These are phyloP conservation scores for Aspergillus persii DNA, from an alignment of 2,329 filamentous ascomycete genomes.

Conservation along the genomic window DNA sequence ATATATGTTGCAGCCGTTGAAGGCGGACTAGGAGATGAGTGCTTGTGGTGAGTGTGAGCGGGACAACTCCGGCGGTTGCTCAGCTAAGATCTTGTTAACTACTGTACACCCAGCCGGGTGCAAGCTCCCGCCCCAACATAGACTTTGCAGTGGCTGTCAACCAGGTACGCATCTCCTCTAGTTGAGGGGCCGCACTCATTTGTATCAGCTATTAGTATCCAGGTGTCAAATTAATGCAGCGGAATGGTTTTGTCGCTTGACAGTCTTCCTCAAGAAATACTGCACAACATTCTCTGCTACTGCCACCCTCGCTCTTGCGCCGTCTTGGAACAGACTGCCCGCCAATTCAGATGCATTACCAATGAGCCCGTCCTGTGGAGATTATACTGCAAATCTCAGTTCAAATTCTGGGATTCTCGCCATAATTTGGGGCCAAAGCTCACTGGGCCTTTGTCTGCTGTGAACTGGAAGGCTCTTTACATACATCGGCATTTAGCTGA, in stretches of 20 bases:
- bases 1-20: conserved; percentile 21
- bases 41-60: neutral
- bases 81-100: too few species aligned
- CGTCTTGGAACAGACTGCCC: conserved; percentile 59
- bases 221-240: conserved; percentile 12
- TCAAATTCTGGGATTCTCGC: conserved; percentile 70
- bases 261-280: conserved; percentile 75
- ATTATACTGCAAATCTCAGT: conserved; percentile 66
- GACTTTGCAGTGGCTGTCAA: neutral
- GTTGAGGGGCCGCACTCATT: neutral
- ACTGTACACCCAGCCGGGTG: neutral
- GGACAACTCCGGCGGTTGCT: neutral
- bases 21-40: neutral
- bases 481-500: conserved; percentile 56
- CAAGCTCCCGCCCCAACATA: neutral
- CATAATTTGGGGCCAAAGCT: conserved; percentile 63
- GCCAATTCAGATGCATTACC: conserved; percentile 62
- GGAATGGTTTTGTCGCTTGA: conserved; percentile 35
- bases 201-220: neutral
- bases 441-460: conserved; percentile 50
- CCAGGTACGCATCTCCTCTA: neutral
- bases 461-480: conserved; percentile 74
- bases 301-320: conserved; percentile 52
- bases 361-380: conserved; percentile 78
- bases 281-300: conserved; percentile 72